Evolutionary conservation across 495 filamentous ascomycete species (phyloP).

Genomic region (Bryoglossum gracile): DNA sequence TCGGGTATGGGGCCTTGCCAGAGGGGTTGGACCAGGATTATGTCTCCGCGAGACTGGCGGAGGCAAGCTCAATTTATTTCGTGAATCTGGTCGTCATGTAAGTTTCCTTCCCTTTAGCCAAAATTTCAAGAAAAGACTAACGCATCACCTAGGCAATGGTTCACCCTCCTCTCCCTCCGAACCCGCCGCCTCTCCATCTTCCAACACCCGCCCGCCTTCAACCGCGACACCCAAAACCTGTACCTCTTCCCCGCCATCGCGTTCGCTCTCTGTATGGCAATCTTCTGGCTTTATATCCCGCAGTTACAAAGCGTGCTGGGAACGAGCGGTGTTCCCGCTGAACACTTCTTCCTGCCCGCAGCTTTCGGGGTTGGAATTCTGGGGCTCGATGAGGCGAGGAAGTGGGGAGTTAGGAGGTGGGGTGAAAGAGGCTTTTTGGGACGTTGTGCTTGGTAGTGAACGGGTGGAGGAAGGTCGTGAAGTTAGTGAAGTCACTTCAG

Average conservation of each 20-base stretch:
- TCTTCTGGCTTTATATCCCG: slow-evolving; percentile 58
- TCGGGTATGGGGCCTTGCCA: slow-evolving; percentile 48
- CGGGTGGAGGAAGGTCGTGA: too few relatives aligned
- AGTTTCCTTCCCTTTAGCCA: slow-evolving; percentile 20
- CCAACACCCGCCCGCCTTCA: slow-evolving; percentile 54
- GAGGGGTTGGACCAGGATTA: slow-evolving; percentile 39
- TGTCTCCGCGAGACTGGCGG: slow-evolving; percentile 41
- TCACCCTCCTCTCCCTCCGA: slow-evolving; percentile 57
- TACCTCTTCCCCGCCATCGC: slow-evolving; percentile 58
- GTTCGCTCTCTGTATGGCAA: slow-evolving; percentile 53
- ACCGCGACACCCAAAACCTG: slow-evolving; percentile 49
- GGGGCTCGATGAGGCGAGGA: slow-evolving; percentile 51
- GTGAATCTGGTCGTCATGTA: slow-evolving; percentile 65
- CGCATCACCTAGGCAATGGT: slow-evolving; percentile 44
- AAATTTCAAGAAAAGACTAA: not conserved
- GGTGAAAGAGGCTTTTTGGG: slow-evolving; percentile 39
- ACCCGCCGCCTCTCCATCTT: slow-evolving; percentile 59
- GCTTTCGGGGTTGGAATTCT: slow-evolving; percentile 55
- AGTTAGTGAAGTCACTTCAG: too few relatives aligned
- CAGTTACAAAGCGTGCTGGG: slow-evolving; percentile 44
- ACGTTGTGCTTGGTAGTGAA: slow-evolving; percentile 46
- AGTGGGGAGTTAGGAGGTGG: slow-evolving; percentile 42
- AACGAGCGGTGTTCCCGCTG: slow-evolving; percentile 51
- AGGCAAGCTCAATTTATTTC: slow-evolving; percentile 62
- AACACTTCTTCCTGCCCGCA: slow-evolving; percentile 60